Evolutionary conservation across 805 yeast genomes (phyloP).

Genomic region (Monosporozyma siamensis): DNA sequence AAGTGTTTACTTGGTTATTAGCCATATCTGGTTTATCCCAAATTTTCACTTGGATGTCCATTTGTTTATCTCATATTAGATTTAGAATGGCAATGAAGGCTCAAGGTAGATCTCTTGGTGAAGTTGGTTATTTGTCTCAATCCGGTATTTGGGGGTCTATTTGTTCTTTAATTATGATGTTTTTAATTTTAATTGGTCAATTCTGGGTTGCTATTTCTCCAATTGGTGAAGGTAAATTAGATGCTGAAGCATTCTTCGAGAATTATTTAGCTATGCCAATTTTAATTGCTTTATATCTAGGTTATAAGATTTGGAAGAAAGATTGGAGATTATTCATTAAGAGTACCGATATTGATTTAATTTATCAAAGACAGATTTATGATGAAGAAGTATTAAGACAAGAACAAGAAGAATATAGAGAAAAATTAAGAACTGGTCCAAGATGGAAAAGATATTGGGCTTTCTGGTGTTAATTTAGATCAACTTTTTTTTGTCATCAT

Average conservation of each 20-base stretch:
- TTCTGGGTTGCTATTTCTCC: constrained; percentile 62
- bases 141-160: constrained; percentile 46
- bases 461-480: constrained; percentile 27
- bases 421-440: constrained; percentile 24
- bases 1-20: constrained; percentile 55
- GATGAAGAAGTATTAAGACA: constrained; percentile 29
- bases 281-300: constrained; percentile 34
- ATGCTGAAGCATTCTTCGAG: constrained; percentile 38
- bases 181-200: constrained; percentile 46
- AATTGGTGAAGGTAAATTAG: constrained; percentile 28
- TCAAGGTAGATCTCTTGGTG: constrained; percentile 43
- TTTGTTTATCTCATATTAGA: constrained; percentile 47
- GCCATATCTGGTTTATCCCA: constrained; percentile 55
- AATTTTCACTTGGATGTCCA: constrained; percentile 52
- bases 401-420: constrained; percentile 27
- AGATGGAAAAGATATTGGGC: constrained; percentile 19
- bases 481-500: background rate
- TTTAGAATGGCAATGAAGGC: constrained; percentile 49
- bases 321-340: constrained; percentile 34
- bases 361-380: constrained; percentile 24
- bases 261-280: constrained; percentile 41
- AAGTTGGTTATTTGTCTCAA: constrained; percentile 45
- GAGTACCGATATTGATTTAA: constrained; percentile 26
- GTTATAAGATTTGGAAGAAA: constrained; percentile 39
- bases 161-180: constrained; percentile 41